A percentile compares a stretch with the other conserved stretches of the same genome.
phyloP scores from a whole-genome alignment of 2,329 filamentous ascomycete species.

The Apiospora saccharicola region DNA sequence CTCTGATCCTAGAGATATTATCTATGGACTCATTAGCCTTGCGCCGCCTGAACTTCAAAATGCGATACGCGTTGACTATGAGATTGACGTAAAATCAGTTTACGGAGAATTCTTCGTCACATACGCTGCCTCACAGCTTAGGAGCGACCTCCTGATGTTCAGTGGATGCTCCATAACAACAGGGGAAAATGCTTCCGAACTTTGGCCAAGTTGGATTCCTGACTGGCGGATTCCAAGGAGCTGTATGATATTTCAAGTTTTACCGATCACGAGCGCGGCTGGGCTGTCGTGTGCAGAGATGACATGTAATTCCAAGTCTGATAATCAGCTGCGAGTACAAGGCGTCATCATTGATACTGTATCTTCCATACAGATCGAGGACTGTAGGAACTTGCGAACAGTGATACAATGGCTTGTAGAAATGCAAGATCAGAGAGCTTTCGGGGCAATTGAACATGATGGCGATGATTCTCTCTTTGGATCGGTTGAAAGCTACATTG shows the following conservation, averaged over 20 bases:
- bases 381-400: not conserved
- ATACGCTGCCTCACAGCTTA: not conserved
- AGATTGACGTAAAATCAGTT: not conserved
- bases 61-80: not conserved
- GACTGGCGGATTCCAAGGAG: not conserved
- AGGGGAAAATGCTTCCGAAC: not conserved
- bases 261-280: not conserved
- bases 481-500: not conserved
- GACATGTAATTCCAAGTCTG: accelerated
- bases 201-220: slow-evolving; percentile 1
- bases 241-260: not conserved
- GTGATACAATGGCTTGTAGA: not conserved
- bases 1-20: not conserved
- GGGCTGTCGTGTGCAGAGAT: not conserved
- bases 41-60: not conserved
- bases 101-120: not conserved
- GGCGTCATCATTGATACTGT: not conserved
- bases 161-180: no score
- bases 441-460: not conserved
- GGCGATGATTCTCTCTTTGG: no score
- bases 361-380: not conserved
- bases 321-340: not conserved
- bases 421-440: no score
- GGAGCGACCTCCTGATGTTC: not conserved
- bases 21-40: not conserved